Evolutionary conservation across 108 stramenopile genomes (phyloP), one percentile per base, ranked within the genome.

Genomic region (Nitzschia palea): DNA sequence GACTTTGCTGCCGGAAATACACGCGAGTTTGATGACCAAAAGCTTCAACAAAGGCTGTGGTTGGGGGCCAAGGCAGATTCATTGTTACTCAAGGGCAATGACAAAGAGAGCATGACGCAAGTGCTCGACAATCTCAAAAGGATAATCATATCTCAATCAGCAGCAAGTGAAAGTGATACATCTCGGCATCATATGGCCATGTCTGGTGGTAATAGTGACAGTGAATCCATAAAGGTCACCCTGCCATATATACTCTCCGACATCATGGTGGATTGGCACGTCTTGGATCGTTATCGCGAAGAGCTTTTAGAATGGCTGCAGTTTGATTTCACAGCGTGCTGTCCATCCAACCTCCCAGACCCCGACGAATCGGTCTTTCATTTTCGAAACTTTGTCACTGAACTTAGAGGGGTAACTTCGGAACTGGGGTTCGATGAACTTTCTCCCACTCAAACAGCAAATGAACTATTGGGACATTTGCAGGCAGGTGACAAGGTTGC

Each of bases 401-500:
- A 71, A 44, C 10, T 70, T 9, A 15, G 17, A n/a, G 40, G 29
- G 2, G 44, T 6, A 8, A 40, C 35, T 2, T 37, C 42, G 4
- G 23, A 6, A 4, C 37, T 34, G 48, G 43, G 60, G 3, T 59
- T 50, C 44, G 55, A 68, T 3, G 51, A 66, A 53, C 25, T 80
- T 2, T 43, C 47, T 14, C 67, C 84, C 25, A 23, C 67, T 30
- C 32, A 59, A 28, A 65, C 56, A n/a, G 75, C 76, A 0, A 63
- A 58, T 15, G 31, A 66, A 15, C 32, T 82, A 8, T 77, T 82
- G 23, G 62, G 50, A 1, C 28, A 82, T 32, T 63, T 76, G 27
- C 53, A 51, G 28, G 55, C 40, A 25, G 81, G 79, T 47, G 76
- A 73, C 52, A 80, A 74, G 43, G 72, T 82, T 10, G 81, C 84